phyloP scores from a whole-genome alignment of 768 basidiomycete genomes.

The Mycena vulgaris region DNA sequence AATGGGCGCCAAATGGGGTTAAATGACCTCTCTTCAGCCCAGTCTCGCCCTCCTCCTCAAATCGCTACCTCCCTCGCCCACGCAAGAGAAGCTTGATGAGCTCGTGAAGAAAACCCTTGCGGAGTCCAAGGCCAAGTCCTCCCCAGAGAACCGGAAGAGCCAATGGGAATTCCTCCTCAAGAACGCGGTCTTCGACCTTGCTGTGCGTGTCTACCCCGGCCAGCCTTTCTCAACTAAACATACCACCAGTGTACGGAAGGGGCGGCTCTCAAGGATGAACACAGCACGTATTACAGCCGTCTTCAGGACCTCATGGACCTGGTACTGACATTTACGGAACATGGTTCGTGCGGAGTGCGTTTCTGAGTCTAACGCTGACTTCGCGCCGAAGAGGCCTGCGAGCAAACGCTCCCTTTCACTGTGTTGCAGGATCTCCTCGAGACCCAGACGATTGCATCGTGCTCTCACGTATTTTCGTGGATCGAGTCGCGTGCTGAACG shows the following conservation, averaged over 20 bases:
- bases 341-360: constrained; percentile 61
- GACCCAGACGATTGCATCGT: constrained; percentile 87
- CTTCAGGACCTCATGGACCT: constrained; percentile 79
- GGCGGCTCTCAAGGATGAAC: constrained; percentile 66
- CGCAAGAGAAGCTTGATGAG: constrained; percentile 63
- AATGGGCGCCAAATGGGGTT: constrained; percentile 16
- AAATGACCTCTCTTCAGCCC: constrained; percentile 69
- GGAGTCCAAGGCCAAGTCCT: constrained; percentile 58
- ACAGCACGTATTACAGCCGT: constrained; percentile 72
- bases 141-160: constrained; percentile 73
- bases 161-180: constrained; percentile 84
- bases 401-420: constrained; percentile 79
- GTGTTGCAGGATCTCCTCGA: constrained; percentile 89
- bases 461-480: constrained; percentile 91
- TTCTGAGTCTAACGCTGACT: constrained; percentile 7
- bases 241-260: constrained; percentile 77
- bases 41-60: constrained; percentile 66
- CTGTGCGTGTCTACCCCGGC: constrained; percentile 62
- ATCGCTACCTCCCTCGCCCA: constrained; percentile 67
- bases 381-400: constrained; percentile 75
- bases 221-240: background rate
- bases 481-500: constrained; percentile 81
- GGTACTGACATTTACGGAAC: constrained; percentile 82
- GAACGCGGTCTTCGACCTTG: constrained; percentile 79
- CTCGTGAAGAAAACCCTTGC: constrained; percentile 63